Conservation (phyloP, 345 rosid genomes). For the Syzygium aromaticum region DNA sequence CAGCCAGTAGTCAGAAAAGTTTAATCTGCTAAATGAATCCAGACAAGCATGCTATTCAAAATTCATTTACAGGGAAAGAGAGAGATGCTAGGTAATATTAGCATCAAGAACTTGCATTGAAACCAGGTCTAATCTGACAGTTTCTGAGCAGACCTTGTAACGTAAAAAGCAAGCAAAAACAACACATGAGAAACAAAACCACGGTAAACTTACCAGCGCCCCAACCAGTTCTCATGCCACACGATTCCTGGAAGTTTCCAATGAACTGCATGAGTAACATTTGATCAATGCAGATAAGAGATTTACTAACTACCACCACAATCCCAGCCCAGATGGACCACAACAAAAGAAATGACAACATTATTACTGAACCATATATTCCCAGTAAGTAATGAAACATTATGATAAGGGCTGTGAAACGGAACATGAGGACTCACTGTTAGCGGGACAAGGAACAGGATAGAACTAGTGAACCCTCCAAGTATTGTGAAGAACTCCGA, state of each 20-base stretch:
- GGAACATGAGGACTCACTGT: constrained; percentile 34
- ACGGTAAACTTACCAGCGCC: constrained; percentile 56
- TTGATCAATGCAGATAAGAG: background rate
- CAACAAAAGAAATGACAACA: background rate
- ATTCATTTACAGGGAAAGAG: background rate
- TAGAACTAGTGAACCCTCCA: constrained; percentile 83
- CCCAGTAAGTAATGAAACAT: background rate
- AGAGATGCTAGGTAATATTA: background rate
- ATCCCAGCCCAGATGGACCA: background rate
- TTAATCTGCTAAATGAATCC: background rate
- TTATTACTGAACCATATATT: background rate
- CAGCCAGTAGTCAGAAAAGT: background rate
- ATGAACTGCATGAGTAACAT: constrained; percentile 52
- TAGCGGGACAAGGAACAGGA: constrained; percentile 59
- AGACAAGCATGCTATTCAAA: background rate
- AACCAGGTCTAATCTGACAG: background rate
- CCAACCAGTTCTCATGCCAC: constrained; percentile 82
- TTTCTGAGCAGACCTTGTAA: background rate
- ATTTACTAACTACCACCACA: background rate
- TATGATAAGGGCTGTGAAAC: too few relatives aligned
- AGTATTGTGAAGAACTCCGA: constrained; percentile 72
- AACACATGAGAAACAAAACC: background rate
- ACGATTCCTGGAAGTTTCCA: constrained; percentile 76
- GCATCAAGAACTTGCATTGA: background rate
- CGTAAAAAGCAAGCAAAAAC: background rate